These are phyloP conservation scores for Nicotiana sylvestris DNA, from an alignment of 257 asterid species.

Conservation along the genomic window DNA sequence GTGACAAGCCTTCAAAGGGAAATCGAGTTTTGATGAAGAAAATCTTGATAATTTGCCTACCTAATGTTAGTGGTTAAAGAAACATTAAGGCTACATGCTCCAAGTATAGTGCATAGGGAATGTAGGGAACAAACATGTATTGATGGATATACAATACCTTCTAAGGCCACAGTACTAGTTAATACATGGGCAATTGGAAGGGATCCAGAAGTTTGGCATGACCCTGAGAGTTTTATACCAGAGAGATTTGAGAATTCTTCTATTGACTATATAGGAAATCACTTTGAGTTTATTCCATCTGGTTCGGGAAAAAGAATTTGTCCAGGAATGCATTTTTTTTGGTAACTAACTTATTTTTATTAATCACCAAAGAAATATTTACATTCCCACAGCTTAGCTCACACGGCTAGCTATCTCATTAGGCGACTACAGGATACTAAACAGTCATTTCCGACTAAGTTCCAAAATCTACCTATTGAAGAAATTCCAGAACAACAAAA, in stretches of 20 bases:
- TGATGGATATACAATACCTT: constrained; percentile 14
- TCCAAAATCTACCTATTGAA: too few species aligned
- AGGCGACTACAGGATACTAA: too few species aligned
- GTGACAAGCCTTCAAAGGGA: constrained; percentile 11
- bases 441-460: too few species aligned
- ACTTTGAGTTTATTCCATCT: background rate
- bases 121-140: background rate
- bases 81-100: constrained; percentile 13
- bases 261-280: background rate
- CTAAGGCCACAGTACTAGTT: constrained; percentile 10
- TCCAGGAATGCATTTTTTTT: background rate
- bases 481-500: too few species aligned
- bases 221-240: background rate
- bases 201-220: background rate
- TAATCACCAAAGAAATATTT: too few species aligned
- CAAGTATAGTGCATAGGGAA: constrained; percentile 11
- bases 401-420: too few species aligned
- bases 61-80: background rate
- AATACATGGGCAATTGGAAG: constrained; percentile 14
- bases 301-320: background rate
- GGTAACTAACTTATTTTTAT: too few species aligned
- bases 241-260: background rate
- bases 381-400: too few species aligned
- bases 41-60: background rate
- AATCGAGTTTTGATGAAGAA: background rate